Base-by-base conservation (phyloP, 2,329 filamentous ascomycete genomes). In the Blastomyces parvus region DNA sequence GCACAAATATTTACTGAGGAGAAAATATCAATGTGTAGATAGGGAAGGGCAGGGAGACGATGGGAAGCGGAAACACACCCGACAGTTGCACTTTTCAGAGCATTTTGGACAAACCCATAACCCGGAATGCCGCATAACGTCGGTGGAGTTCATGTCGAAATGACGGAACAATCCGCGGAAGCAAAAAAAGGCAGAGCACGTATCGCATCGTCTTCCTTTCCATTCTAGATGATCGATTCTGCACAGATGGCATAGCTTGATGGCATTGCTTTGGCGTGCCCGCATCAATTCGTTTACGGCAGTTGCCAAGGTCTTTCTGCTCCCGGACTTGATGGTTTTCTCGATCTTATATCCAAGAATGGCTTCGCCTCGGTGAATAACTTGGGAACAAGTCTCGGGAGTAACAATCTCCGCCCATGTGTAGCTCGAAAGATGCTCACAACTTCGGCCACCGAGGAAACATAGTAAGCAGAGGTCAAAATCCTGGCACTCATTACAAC, bases 391-490 rank as follows among this genome's bases (percentile, higher is more conserved):
- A 62, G 65, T 67, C 38, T 71, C 68, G 25, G 68, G 66, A 22
- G 71, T 67, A 44, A 75, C 64, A 19, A 74, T 66, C 66, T 74
- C 73, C 11, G 71, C 71, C 72, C 72, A 74, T 1, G 69, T 69
- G 65, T 74, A 74, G 46, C 71, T 70, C 46, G 67, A 65, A 44
- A 67, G 65, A 67, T 75, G 74, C 62, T 74, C 72, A 58, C 73
- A 76, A 63, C 73, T 74, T 50, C 73, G 69, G 38, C 72, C 73
- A 40, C 70, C 74, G 11, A 75, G 65, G 62, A 72, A 75, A 63
- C 73, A 76, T 17, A 70, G 69, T 48, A 75, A 64, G 62, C 73
- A 76, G 33, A 76, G 67, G 60, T 75, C 73, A 63, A 76, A 74
- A 64, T 75, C 73, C 22, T 70, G 69, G 59, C 74, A 76, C 56